phyloP scores from a whole-genome alignment of 768 basidiomycete species.

The Cystofilobasidium bisporidii region DNA sequence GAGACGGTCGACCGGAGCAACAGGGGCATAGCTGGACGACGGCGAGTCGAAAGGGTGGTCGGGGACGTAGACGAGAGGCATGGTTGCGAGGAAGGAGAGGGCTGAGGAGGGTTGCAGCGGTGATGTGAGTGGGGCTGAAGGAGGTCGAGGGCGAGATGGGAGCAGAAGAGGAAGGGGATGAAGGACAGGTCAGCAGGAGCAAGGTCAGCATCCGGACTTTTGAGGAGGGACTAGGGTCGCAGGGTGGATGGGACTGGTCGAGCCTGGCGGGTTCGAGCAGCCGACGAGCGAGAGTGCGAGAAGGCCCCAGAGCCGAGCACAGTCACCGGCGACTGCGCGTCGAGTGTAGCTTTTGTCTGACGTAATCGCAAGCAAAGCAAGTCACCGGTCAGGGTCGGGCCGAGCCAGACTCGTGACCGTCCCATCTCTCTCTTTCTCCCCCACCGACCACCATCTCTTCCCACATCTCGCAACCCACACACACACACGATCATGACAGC shows the following conservation, averaged over 20 bases:
- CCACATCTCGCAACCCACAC: background rate
- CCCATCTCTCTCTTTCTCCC: background rate
- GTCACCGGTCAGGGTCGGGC: too few species aligned
- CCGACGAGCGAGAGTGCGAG: too few species aligned
- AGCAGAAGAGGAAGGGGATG: too few species aligned
- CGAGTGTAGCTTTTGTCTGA: too few species aligned
- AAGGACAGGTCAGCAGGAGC: too few species aligned
- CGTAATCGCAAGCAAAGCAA: too few species aligned
- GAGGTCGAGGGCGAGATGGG: too few species aligned
- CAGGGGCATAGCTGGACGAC: background rate
- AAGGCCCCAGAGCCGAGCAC: too few species aligned
- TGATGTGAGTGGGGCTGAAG: background rate
- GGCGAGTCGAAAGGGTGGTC: background rate
- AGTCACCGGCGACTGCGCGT: too few species aligned
- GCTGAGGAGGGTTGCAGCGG: background rate
- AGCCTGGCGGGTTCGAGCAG: too few species aligned
- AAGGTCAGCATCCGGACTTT: too few species aligned
- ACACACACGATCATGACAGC: background rate
- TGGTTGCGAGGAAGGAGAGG: background rate
- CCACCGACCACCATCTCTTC: background rate
- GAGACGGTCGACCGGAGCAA: background rate
- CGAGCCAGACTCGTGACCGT: too few species aligned
- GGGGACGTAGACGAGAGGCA: constrained; percentile 20
- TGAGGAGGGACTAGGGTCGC: background rate
- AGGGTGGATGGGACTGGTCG: background rate